Conservation (phyloP, 345 rosid species). For the Eucalyptus coolabah region DNA sequence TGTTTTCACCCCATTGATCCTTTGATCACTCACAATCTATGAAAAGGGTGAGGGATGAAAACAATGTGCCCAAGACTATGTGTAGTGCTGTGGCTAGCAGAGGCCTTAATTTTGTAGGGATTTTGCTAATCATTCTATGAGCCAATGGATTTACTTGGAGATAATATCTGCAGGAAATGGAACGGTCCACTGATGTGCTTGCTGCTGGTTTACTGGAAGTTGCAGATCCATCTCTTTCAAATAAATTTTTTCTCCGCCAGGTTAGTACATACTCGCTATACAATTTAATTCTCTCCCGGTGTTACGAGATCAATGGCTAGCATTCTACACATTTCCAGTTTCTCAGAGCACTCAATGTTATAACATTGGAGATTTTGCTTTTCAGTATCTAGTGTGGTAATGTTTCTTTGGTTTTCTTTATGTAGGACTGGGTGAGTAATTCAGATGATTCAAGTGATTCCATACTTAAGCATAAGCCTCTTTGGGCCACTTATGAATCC, state of each 20-base stretch:
- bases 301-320: not conserved
- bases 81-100: not conserved
- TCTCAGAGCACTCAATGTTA: not conserved
- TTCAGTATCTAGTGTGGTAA: not conserved
- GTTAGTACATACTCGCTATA: constrained; percentile 12
- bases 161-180: constrained; percentile 75
- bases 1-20: not conserved
- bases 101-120: not conserved
- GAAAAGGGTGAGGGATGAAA: not conserved
- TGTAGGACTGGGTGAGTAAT: constrained; percentile 78
- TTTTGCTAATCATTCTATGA: not conserved
- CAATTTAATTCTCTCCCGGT: not conserved
- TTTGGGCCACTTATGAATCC: constrained; percentile 70
- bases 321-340: not conserved
- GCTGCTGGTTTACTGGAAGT: constrained; percentile 97
- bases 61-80: not conserved
- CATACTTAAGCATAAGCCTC: constrained; percentile 83
- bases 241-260: constrained; percentile 88
- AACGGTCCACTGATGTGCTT: constrained; percentile 88
- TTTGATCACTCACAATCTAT: not conserved
- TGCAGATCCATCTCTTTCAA: constrained; percentile 92
- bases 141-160: not conserved
- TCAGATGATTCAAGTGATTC: constrained; percentile 69
- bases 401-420: constrained; percentile 1
- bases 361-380: not conserved